phyloP scores from a whole-genome alignment of 2,329 filamentous ascomycete genomes.

The Diaporthe vaccinii region DNA sequence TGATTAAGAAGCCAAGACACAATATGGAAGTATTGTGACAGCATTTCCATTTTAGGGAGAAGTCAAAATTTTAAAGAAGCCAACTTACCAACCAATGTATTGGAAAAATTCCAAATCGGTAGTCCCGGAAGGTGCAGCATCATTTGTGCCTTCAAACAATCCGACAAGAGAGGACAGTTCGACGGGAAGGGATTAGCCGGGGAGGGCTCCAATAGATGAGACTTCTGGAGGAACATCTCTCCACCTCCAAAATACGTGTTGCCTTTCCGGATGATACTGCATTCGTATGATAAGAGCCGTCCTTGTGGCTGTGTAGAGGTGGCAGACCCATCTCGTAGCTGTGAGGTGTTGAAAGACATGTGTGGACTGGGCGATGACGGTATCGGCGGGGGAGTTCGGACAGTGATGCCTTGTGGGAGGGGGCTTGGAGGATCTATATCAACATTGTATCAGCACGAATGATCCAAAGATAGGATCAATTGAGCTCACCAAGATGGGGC shows the following conservation, averaged over 20 bases:
- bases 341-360: neutral
- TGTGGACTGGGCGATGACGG: neutral
- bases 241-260: too few relatives aligned
- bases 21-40: too few relatives aligned
- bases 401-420: neutral
- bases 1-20: too few relatives aligned
- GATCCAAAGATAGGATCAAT: neutral
- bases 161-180: neutral
- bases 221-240: too few relatives aligned
- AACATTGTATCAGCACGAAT: neutral
- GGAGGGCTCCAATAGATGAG: too few relatives aligned
- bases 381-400: neutral
- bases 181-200: too few relatives aligned
- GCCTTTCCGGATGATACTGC: too few relatives aligned
- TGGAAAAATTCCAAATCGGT: neutral
- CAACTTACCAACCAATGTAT: neutral
- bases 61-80: neutral
- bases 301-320: too few relatives aligned
- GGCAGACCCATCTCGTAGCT: neutral
- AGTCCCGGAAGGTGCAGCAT: neutral
- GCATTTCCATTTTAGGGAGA: too few relatives aligned
- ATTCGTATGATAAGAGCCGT: accelerated
- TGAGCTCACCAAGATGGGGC: neutral
- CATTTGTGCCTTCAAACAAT: neutral
- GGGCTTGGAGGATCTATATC: neutral